Evolutionary conservation across 441 rosid species (phyloP).

Genomic region (Gossypium aridum): DNA sequence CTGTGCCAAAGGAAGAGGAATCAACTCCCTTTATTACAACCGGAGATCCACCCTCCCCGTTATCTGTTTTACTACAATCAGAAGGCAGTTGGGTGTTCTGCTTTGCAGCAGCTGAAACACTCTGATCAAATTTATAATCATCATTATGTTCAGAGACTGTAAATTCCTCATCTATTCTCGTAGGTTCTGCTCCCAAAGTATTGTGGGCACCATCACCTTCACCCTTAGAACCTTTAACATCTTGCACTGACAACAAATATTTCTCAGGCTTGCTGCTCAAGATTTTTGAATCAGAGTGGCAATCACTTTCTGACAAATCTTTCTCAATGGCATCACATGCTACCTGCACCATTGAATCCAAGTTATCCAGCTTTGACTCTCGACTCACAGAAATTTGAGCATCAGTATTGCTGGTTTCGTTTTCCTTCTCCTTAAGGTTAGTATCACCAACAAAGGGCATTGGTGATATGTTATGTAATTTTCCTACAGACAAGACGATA

Average conservation of each 20-base stretch:
- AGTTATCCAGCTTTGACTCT: conserved; percentile 24
- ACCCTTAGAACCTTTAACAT: conserved; percentile 19
- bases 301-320: conserved; percentile 17
- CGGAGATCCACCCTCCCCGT: conserved; percentile 13
- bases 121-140: conserved; percentile 9
- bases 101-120: conserved; percentile 17
- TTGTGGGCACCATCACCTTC: conserved; percentile 22
- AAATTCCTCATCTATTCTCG: conserved; percentile 17
- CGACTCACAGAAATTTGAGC: conserved; percentile 15
- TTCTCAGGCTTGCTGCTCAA: conserved; percentile 21
- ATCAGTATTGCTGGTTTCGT: conserved; percentile 23
- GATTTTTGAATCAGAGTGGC: conserved; percentile 22
- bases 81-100: conserved; percentile 27
- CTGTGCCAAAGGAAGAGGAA: conserved; percentile 22
- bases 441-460: conserved; percentile 17
- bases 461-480: conserved; percentile 14
- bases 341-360: conserved; percentile 22
- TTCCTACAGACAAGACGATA: conserved; percentile 14
- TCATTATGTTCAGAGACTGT: conserved; percentile 17
- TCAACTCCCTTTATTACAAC: conserved; percentile 20
- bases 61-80: conserved; percentile 19
- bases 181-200: conserved; percentile 25
- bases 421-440: conserved; percentile 20
- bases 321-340: conserved; percentile 15
- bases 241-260: conserved; percentile 22